These are phyloP conservation scores for Neostapfia colusana DNA, from an alignment of 176 grass and related monocot genomes.

Conservation along the genomic window DNA sequence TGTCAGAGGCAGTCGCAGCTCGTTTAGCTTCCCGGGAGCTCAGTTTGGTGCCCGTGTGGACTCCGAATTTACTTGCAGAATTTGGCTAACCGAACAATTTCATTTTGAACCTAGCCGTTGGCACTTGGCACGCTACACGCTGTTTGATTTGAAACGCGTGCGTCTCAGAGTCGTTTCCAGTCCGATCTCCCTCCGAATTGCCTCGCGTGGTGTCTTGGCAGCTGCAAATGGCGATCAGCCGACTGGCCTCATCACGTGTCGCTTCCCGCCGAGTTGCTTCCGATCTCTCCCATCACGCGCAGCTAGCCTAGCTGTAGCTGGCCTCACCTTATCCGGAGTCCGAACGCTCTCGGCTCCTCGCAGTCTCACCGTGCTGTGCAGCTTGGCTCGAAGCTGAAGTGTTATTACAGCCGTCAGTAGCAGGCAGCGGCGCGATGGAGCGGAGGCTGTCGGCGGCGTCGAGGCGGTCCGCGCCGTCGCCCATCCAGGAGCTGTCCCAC, in stretches of 20 bases:
- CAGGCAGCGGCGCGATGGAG: slow-evolving; percentile 47
- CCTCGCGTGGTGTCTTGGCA: no score
- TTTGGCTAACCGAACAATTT: no score
- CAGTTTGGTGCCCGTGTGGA: no score
- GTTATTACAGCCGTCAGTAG: background rate
- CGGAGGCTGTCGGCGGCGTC: slow-evolving; percentile 58
- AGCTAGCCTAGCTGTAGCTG: background rate
- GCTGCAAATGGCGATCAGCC: background rate
- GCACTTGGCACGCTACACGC: no score
- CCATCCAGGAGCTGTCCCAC: slow-evolving; percentile 84
- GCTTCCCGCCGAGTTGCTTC: background rate
- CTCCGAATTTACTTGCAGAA: no score
- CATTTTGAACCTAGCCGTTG: no score
- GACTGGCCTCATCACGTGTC: background rate
- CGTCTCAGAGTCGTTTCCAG: no score
- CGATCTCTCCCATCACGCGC: background rate
- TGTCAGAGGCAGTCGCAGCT: no score
- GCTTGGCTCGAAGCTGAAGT: background rate
- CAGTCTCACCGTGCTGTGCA: background rate
- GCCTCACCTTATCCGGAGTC: slow-evolving; percentile 20
- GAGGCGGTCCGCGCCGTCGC: slow-evolving; percentile 45
- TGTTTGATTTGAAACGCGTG: no score
- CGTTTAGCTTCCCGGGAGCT: no score
- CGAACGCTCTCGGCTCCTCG: background rate
- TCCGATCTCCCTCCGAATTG: no score